These are phyloP conservation scores for Gypsophila paniculata DNA, from an alignment of 179 eudicot species.

Conservation along the genomic window DNA sequence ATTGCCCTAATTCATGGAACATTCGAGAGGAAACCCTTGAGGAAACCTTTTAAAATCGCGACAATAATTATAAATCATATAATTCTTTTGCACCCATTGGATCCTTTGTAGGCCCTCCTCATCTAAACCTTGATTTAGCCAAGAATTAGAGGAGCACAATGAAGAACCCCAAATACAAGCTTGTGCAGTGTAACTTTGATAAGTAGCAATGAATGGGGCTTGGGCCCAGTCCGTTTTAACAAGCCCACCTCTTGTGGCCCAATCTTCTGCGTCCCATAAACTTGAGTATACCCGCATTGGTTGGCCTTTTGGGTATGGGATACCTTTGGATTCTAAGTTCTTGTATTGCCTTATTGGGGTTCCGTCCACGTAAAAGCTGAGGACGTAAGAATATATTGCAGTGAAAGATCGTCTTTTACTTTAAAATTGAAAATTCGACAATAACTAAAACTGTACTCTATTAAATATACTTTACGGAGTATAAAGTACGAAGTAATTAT, in stretches of 20 bases:
- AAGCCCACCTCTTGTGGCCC: slow-evolving; percentile 38
- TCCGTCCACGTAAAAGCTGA: slow-evolving; percentile 28
- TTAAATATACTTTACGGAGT: no score
- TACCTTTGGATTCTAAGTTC: slow-evolving; percentile 25
- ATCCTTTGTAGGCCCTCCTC: slow-evolving; percentile 21
- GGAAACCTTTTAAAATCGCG: slow-evolving; percentile 27
- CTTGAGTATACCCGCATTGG: slow-evolving; percentile 35
- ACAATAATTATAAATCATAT: slow-evolving; percentile 34
- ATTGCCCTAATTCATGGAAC: slow-evolving; percentile 1
- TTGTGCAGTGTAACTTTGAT: slow-evolving; percentile 26
- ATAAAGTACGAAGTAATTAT: no score
- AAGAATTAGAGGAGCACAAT: slow-evolving; percentile 6
- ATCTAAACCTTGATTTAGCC: slow-evolving; percentile 24
- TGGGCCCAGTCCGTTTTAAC: slow-evolving; percentile 34
- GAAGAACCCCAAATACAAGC: slow-evolving; percentile 28
- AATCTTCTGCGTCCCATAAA: slow-evolving; percentile 35
- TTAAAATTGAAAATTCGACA: no score
- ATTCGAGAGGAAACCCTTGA: slow-evolving; percentile 31
- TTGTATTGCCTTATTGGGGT: slow-evolving; percentile 29
- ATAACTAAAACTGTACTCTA: no score
- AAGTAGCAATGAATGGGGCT: slow-evolving; percentile 34
- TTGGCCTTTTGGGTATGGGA: slow-evolving; percentile 29
- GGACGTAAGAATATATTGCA: not conserved
- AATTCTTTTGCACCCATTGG: slow-evolving; percentile 23
- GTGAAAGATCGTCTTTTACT: no score